These are phyloP conservation scores for Saxispiralis lemnorum DNA, from an alignment of 495 filamentous ascomycete genomes.

Conservation along the genomic window DNA sequence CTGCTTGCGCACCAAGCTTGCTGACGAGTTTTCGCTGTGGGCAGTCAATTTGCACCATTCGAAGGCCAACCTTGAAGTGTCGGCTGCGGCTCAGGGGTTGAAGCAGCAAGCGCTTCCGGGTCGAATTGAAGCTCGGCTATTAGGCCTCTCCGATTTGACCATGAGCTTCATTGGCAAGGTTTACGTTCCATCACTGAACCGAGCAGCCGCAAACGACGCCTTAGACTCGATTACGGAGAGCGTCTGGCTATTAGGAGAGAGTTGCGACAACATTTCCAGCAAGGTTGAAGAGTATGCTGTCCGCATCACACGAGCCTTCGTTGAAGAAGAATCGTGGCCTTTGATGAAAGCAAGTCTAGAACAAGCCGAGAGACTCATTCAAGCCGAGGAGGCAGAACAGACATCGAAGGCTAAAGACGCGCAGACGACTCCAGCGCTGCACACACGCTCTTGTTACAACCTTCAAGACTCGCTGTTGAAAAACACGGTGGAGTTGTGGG, in stretches of 20 bases:
- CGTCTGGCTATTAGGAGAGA: neutral
- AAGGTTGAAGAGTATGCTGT: conserved; percentile 48
- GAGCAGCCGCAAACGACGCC: too few relatives aligned
- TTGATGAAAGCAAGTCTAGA: conserved; percentile 51
- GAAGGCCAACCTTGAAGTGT: conserved; percentile 18
- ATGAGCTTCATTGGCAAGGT: conserved; percentile 22
- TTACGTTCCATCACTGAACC: neutral
- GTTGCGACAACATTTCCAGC: conserved; percentile 26
- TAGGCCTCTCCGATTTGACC: conserved; percentile 32
- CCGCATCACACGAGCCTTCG: conserved; percentile 26
- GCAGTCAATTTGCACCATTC: conserved; percentile 41
- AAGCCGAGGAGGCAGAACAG: conserved; percentile 25
- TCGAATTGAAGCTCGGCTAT: conserved; percentile 52
- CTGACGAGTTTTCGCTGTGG: conserved; percentile 56
- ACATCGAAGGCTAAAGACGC: neutral
- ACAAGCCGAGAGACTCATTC: conserved; percentile 37
- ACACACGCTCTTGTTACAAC: conserved; percentile 8
- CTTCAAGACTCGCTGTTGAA: conserved; percentile 42
- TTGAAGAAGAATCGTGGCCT: conserved; percentile 45
- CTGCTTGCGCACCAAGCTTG: conserved; percentile 59
- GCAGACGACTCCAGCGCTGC: neutral
- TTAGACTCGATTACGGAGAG: too few relatives aligned
- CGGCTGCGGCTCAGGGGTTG: conserved; percentile 37
- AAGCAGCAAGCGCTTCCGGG: conserved; percentile 39
- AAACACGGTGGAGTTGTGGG: conserved; percentile 58